These are phyloP conservation scores for Alternaria sp. DNA, from an alignment of 2,329 filamentous ascomycete species.

Conservation along the genomic window DNA sequence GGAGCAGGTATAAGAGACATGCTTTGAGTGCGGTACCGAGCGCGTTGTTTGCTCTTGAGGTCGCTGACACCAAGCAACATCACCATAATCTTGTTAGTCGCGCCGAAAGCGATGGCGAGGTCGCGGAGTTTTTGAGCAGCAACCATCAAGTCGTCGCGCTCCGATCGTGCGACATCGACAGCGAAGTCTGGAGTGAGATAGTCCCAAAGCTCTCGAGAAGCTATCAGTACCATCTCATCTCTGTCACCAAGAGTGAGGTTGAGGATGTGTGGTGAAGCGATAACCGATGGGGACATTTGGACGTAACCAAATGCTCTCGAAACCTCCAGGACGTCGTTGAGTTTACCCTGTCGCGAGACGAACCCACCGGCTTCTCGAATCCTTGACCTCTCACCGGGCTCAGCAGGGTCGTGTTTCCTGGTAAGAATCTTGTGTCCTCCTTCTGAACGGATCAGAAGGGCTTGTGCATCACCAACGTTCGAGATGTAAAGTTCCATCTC, in stretches of 20 bases:
- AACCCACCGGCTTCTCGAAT: constrained; percentile 95
- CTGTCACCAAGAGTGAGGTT: constrained; percentile 82
- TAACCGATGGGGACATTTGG: constrained; percentile 89
- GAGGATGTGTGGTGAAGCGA: constrained; percentile 85
- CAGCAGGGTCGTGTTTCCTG: constrained; percentile 90
- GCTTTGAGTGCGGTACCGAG: constrained; percentile 78
- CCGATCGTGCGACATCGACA: constrained; percentile 87
- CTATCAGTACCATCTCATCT: constrained; percentile 92
- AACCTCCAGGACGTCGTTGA: constrained; percentile 91
- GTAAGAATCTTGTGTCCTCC: constrained; percentile 85
- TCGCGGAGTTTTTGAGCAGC: constrained; percentile 94
- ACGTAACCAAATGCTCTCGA: constrained; percentile 96
- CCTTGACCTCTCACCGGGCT: constrained; percentile 80
- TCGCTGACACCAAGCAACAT: constrained; percentile 97
- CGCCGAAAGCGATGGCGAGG: constrained; percentile 93
- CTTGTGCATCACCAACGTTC: constrained; percentile 94
- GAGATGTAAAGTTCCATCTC: constrained; percentile 91
- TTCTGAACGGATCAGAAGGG: constrained; percentile 91
- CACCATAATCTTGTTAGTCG: constrained; percentile 95
- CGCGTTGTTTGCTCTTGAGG: constrained; percentile 83
- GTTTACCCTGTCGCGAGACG: constrained; percentile 90
- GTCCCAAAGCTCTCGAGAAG: constrained; percentile 94
- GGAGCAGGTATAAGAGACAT: constrained; percentile 81
- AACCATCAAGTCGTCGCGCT: constrained; percentile 89
- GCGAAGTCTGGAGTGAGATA: constrained; percentile 89